Base-by-base conservation (phyloP, 192 early-diverging fungal species). In the Coemansia sp. region DNA sequence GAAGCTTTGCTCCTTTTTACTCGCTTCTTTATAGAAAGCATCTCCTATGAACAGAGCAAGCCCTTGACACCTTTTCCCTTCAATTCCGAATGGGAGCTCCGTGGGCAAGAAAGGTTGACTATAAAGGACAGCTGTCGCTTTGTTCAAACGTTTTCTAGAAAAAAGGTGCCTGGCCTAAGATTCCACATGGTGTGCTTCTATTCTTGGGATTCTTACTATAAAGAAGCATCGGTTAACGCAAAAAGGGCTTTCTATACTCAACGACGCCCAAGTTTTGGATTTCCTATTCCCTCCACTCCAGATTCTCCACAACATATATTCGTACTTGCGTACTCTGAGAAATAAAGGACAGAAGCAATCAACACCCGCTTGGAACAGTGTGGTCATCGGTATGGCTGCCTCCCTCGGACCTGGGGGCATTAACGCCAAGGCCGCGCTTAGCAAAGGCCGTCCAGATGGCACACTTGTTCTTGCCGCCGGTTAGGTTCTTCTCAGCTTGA, bases 401-500 rank as follows among this genome's bases (percentile, higher is more conserved):
- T 34, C 18, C 11, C 3, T 60, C 63, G 35, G 55, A 28, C 3
- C 43, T 46, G 1, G 66, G 9, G 2, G 69, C 69, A 21, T 66
- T 65, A 8, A 31, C 24, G 4, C 89, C 89, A 18, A 91, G 64
- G 10, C 89, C 89, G 35, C 89, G 82, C 79, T 89, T 91, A 46
- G 89, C 88, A 75, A 91, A 91, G 14, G 71, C 89, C 2, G 50
- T 67, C 85, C 85, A 87, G 51, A 91, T 71, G 31, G 62, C 74
- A 68, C 89, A 91, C 36, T 67, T 62, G 79, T 88, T 77, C 55
- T 70, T 62, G 28, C 86, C 86, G 55, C 75, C 71, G 11, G 76
- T 83, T 37, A 86, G 65, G 50, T 65, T 74, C 13, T 62, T 31
- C 62, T 90, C 87, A 7, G 89, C 89, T 39, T 83, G 81, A 36